Percentiles rank a stretch among this genome's conserved stretches.
Conservation (phyloP, 192 early-diverging fungal genomes). For the Backusella circina region DNA sequence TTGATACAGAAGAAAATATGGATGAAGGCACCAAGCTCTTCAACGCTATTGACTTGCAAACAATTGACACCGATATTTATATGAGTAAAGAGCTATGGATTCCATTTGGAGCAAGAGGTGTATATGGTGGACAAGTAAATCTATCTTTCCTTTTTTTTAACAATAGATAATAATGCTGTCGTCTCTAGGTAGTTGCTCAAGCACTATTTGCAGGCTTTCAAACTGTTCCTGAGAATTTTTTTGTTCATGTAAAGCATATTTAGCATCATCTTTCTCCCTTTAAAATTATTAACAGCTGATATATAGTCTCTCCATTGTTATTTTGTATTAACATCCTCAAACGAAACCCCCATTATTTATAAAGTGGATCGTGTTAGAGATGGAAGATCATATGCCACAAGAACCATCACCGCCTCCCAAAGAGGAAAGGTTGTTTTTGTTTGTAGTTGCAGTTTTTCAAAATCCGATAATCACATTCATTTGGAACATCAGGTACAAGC, state of each 20-base stretch:
- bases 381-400: conserved; percentile 49
- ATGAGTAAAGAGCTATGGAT: conserved; percentile 74
- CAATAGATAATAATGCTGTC: neutral
- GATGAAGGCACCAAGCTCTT: conserved; percentile 13
- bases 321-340: conserved; percentile 75
- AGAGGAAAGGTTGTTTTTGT: conserved; percentile 75
- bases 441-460: conserved; percentile 68
- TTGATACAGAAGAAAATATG: neutral
- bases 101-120: conserved; percentile 77
- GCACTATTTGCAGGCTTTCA: conserved; percentile 72
- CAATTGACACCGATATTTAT: conserved; percentile 72
- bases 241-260: conserved; percentile 44
- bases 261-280: conserved; percentile 53
- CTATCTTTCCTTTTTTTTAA: neutral
- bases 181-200: conserved; percentile 40
- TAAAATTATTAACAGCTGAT: too few relatives aligned
- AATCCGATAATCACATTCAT: conserved; percentile 44
- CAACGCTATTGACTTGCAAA: conserved; percentile 42
- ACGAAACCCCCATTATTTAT: conserved; percentile 74
- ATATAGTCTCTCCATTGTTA: conserved; percentile 78
- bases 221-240: conserved; percentile 65
- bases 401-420: conserved; percentile 75
- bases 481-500: conserved; percentile 56
- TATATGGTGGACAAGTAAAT: conserved; percentile 70
- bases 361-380: conserved; percentile 68